These are phyloP conservation scores for Dioscorea dumetorum DNA, from an alignment of 106 monocot genomes.

Conservation along the genomic window DNA sequence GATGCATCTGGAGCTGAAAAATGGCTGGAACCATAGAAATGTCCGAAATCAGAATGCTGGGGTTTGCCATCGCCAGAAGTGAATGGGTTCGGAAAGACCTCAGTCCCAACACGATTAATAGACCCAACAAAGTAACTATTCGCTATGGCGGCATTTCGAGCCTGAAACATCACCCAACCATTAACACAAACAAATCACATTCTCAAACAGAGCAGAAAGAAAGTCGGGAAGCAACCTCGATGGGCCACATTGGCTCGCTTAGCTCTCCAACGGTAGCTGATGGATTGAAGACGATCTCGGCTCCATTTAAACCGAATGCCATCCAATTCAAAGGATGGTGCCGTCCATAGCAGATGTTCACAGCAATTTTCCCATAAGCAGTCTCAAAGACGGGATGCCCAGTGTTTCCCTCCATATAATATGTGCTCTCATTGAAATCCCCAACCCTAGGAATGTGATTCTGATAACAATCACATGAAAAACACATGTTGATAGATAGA, in stretches of 20 bases:
- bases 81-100: slow-evolving; percentile 83
- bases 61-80: slow-evolving; percentile 94
- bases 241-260: slow-evolving; percentile 97
- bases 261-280: slow-evolving; percentile 97
- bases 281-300: slow-evolving; percentile 97
- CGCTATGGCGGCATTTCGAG: slow-evolving; percentile 88
- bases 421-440: slow-evolving; percentile 96
- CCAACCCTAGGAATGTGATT: slow-evolving; percentile 99
- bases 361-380: slow-evolving; percentile 76
- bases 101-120: slow-evolving; percentile 90
- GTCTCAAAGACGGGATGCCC: slow-evolving; percentile 98
- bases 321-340: slow-evolving; percentile 95
- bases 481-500: too few relatives aligned
- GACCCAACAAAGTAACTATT: slow-evolving; percentile 90
- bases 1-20: slow-evolving; percentile 86
- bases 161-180: slow-evolving; percentile 37
- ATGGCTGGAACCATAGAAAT: slow-evolving; percentile 90
- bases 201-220: neutral
- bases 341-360: slow-evolving; percentile 96
- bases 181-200: neutral
- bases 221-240: slow-evolving; percentile 45
- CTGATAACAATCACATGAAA: slow-evolving; percentile 24
- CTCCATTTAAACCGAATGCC: slow-evolving; percentile 91
- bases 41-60: slow-evolving; percentile 79
- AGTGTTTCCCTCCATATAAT: slow-evolving; percentile 94